Percentiles rank a stretch among this genome's conserved stretches.
Conservation (phyloP, 305 asterid genomes). For the Fraxinus nigra region DNA sequence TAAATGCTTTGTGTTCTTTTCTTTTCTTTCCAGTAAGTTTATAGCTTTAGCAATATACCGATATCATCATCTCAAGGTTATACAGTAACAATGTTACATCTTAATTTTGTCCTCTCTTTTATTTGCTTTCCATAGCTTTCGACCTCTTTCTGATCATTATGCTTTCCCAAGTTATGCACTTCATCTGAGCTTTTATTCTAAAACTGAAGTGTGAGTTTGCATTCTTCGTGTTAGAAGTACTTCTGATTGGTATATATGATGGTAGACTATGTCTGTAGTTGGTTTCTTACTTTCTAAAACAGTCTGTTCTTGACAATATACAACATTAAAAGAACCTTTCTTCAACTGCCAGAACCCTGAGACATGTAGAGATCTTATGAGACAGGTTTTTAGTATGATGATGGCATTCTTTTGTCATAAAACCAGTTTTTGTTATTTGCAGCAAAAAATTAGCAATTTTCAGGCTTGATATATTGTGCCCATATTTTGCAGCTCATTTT, state of each 20-base stretch:
- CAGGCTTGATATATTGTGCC: background rate
- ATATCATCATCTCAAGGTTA: background rate
- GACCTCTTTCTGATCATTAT: background rate
- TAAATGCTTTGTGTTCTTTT: background rate
- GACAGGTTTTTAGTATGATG: conserved; percentile 1
- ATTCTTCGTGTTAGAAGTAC: background rate
- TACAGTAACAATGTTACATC: background rate
- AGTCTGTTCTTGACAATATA: background rate
- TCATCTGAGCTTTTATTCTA: background rate
- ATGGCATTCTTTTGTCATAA: conserved; percentile 13
- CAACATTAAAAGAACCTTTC: background rate
- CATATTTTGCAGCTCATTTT: conserved; percentile 64
- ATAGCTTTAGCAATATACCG: background rate
- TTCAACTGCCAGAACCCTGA: conserved; percentile 5
- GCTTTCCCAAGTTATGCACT: background rate
- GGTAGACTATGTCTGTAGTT: conserved; percentile 8
- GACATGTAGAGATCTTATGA: conserved; percentile 11
- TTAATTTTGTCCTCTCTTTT: background rate
- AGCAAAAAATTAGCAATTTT: conserved; percentile 9
- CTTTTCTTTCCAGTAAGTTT: background rate
- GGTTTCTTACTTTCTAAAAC: background rate
- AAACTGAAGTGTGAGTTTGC: background rate
- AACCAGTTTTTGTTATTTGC: background rate
- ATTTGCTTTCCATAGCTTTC: background rate
- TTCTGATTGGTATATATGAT: background rate